phyloP scores from a whole-genome alignment of 768 basidiomycete genomes.

The Mycena leptocephala region DNA sequence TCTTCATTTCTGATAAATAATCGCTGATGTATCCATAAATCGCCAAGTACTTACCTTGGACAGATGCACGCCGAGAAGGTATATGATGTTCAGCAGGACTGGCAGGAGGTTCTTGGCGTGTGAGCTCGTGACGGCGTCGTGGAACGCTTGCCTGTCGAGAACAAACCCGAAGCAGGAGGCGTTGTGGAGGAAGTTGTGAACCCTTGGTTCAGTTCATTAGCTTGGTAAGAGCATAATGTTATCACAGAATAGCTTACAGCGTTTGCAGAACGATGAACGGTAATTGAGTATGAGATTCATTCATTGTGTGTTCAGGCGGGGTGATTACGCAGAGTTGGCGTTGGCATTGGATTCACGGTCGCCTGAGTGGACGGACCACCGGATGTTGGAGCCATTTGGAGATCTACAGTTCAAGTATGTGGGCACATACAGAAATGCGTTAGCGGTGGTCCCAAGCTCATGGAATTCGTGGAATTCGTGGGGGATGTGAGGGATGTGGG shows the following conservation, averaged over 20 bases:
- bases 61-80: conserved; percentile 40
- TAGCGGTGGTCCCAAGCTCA: conserved; percentile 18
- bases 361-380: not conserved
- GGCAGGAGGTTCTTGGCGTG: conserved; percentile 29
- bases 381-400: conserved; percentile 21
- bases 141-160: conserved; percentile 59
- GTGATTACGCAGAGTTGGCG: conserved; percentile 10
- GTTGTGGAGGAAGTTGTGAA: conserved; percentile 53
- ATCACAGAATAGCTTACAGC: not conserved
- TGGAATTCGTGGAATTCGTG: conserved; percentile 1
- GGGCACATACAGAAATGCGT: conserved; percentile 17
- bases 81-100: conserved; percentile 45
- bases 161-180: conserved; percentile 62
- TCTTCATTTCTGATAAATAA: no score
- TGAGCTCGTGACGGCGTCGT: conserved; percentile 40
- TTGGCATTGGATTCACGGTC: not conserved
- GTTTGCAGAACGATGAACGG: conserved; percentile 30
- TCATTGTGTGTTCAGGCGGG: not conserved
- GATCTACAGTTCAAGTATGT: not conserved
- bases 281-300: not conserved
- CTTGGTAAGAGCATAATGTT: not conserved
- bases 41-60: no score
- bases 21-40: no score
- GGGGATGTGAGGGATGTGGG: not conserved
- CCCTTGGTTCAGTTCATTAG: not conserved